A percentile compares a stretch with the other conserved stretches of the same genome.
Conservation (phyloP, 1,139 yeast species). For the Lodderomyces pseudojiufengensis region DNA sequence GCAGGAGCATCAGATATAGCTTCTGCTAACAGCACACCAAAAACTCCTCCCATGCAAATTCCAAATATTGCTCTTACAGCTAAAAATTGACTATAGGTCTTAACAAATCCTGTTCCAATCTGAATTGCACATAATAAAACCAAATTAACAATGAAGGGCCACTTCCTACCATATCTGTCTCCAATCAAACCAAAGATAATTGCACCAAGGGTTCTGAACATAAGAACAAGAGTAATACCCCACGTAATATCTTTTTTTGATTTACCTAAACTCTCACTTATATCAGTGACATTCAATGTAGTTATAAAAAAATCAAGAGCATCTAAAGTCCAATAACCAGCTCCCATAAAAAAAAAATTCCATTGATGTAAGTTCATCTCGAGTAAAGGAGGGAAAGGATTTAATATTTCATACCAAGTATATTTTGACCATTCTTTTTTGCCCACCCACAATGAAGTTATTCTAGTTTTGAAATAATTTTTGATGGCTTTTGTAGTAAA, state of each 20-base stretch:
- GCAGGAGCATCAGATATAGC: conserved; percentile 38
- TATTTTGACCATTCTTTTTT: conserved; percentile 27
- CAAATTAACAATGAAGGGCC: conserved; percentile 35
- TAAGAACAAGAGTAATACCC: conserved; percentile 44
- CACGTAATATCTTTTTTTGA: conserved; percentile 33
- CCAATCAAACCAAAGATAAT: conserved; percentile 36
- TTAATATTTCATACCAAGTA: conserved; percentile 27
- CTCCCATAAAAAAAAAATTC: conserved; percentile 34
- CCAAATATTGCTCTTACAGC: conserved; percentile 42
- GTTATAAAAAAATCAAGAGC: conserved; percentile 42
- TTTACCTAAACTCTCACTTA: conserved; percentile 27
- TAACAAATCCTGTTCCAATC: conserved; percentile 40
- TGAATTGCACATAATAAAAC: conserved; percentile 31
- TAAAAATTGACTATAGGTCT: conserved; percentile 35
- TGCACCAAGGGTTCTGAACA: conserved; percentile 45
- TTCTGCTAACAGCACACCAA: conserved; percentile 34
- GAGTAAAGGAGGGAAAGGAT: conserved; percentile 32
- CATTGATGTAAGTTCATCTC: conserved; percentile 32
- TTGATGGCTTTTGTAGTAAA: conserved; percentile 24
- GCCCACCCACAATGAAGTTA: conserved; percentile 31
- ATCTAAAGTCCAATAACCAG: conserved; percentile 44
- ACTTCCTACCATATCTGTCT: conserved; percentile 36
- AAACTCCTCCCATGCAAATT: conserved; percentile 43
- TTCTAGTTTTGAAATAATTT: conserved; percentile 27
- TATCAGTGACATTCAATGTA: conserved; percentile 28